Conservation (phyloP, 2,329 filamentous ascomycete genomes). For the Magnaporthiopsis poae region DNA sequence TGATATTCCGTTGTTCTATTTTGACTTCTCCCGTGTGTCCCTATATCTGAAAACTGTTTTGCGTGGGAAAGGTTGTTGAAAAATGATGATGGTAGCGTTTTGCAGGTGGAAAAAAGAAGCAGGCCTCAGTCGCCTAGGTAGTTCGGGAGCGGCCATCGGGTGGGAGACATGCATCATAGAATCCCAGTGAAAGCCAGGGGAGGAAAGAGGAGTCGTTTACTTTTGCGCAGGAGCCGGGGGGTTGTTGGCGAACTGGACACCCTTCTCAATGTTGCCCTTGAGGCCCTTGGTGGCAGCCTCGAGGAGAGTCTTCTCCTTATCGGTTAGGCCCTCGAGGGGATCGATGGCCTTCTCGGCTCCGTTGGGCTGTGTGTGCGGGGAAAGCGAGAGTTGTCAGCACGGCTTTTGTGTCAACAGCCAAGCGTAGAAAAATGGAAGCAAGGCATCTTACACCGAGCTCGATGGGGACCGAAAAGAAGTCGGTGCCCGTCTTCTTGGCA, state of each 20-base stretch:
- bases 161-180: background rate
- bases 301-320: constrained; percentile 82
- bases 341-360: constrained; percentile 81
- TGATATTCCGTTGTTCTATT: background rate
- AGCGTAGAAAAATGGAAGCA: no score
- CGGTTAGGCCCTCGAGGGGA: constrained; percentile 65
- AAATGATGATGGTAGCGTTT: background rate
- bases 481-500: constrained; percentile 68
- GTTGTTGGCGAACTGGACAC: constrained; percentile 79
- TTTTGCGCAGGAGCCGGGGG: constrained; percentile 57
- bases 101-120: background rate
- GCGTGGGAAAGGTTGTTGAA: background rate
- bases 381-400: background rate
- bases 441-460: constrained; percentile 74
- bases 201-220: constrained; percentile 41
- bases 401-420: no score
- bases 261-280: constrained; percentile 89
- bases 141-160: background rate
- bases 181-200: constrained; percentile 8
- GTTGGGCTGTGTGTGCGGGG: constrained; percentile 45
- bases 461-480: constrained; percentile 94
- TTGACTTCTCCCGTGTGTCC: background rate
- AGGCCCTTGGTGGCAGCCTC: constrained; percentile 66
- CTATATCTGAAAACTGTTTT: background rate
- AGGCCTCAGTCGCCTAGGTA: background rate